Percentiles rank a stretch among this genome's conserved stretches.
These are phyloP conservation scores for Ramicandelaber brevisporus DNA, from an alignment of 192 early-diverging fungal species.

Conservation along the genomic window DNA sequence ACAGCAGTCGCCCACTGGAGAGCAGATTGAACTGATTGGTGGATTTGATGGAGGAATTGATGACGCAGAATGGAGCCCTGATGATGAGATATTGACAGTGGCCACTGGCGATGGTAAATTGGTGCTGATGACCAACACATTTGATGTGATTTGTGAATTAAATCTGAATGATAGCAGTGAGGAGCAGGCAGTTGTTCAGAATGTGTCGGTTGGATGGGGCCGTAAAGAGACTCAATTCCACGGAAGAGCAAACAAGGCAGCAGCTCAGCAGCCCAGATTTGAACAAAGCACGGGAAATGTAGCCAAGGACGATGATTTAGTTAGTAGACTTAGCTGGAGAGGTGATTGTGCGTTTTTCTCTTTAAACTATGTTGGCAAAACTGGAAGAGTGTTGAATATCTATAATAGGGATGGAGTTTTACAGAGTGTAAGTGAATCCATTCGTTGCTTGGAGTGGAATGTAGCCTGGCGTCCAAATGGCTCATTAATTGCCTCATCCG, in stretches of 20 bases:
- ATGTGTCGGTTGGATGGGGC: constrained; percentile 86
- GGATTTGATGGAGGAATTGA: constrained; percentile 24
- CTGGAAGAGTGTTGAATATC: constrained; percentile 23
- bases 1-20: neutral
- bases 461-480: constrained; percentile 68
- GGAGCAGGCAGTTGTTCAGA: constrained; percentile 37
- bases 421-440: constrained; percentile 52
- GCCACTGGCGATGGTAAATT: constrained; percentile 33
- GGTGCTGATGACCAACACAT: constrained; percentile 71
- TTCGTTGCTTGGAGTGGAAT: constrained; percentile 47
- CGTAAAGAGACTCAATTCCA: constrained; percentile 93
- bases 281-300: constrained; percentile 11
- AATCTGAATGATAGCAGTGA: constrained; percentile 39
- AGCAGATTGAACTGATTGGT: constrained; percentile 5
- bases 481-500: constrained; percentile 57
- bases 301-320: constrained; percentile 38
- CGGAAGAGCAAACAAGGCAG: constrained; percentile 60
- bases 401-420: constrained; percentile 73
- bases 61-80: constrained; percentile 64
- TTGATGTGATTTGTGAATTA: constrained; percentile 69
- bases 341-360: constrained; percentile 70
- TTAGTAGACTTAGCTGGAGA: constrained; percentile 61
- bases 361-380: constrained; percentile 37
- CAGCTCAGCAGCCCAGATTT: constrained; percentile 23
- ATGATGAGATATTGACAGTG: constrained; percentile 59